Evolutionary conservation across 345 rosid species (phyloP), one percentile per base, ranked within the genome.

Genomic region (Brassica rapa): DNA sequence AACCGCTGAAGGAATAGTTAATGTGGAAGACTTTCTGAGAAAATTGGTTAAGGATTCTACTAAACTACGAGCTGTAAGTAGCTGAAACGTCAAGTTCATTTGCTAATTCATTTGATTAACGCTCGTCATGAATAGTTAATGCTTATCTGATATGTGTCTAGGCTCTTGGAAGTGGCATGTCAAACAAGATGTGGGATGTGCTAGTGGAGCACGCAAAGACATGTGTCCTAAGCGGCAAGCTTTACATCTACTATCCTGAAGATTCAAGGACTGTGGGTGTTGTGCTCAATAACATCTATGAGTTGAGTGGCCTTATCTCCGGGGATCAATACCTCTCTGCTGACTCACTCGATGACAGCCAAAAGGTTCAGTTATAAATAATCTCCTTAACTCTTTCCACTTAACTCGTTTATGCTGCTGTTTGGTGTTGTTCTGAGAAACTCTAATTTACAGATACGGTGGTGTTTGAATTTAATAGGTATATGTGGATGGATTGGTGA

Each of bases 101-200:
- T 75, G 61, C 63, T 81, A 56, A 25, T 61, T 27, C 3, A n/a
- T 71, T 59, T 62, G 43, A 60, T 71, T 51, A 27, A 57, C 24
- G 39, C 65, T 19, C 21, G 21, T 68, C 39, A 46, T 46, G 68
- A 67, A 81, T 86, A 53, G 79, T 75, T 16, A 7, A 37, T 23
- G 65, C 4, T 72, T 41, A 60, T 35, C 19, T 71, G 56, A 49
- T 67, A 59, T 73, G 41, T 64, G 53, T 83, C 75, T 79, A 93
- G 98, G 85, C 85, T 87, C 93, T 93, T 70, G 98, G 97, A 53
- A 87, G 90, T 79, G 98, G 98, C 7, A 93, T 93, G 97, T 91
- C 98, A 74, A 93, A 93, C 86, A 91, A 87, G 84, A 93, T 93
- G 97, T 93, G 98, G 98, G 98, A 93, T 0, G 95, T 94, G 72